phyloP scores from a whole-genome alignment of 352 stramenopile species.

The Phytophthora pini region DNA sequence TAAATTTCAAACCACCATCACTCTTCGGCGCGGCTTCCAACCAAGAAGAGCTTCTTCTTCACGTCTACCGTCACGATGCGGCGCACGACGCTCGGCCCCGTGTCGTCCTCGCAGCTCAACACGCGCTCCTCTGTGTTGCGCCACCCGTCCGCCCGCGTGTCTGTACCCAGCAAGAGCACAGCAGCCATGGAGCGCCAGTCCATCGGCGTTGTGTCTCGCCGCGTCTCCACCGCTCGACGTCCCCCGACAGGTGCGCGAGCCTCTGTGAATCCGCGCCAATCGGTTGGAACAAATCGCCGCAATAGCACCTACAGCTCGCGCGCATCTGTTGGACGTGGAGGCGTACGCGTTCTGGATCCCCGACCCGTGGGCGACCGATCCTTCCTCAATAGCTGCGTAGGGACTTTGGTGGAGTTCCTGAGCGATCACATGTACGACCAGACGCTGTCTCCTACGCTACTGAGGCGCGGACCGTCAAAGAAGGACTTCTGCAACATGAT shows the following conservation, averaged over 20 bases:
- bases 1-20: slow-evolving; percentile 25
- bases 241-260: slow-evolving; percentile 40
- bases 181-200: slow-evolving; percentile 59
- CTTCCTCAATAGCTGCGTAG: slow-evolving; percentile 93
- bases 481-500: slow-evolving; percentile 99
- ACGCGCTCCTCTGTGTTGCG: slow-evolving; percentile 48
- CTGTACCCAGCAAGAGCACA: slow-evolving; percentile 51
- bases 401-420: slow-evolving; percentile 95
- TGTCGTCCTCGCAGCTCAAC: slow-evolving; percentile 89
- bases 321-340: slow-evolving; percentile 48
- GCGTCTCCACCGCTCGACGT: slow-evolving; percentile 34
- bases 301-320: slow-evolving; percentile 73
- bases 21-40: background rate
- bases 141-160: slow-evolving; percentile 56
- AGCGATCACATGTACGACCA: slow-evolving; percentile 92
- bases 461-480: slow-evolving; percentile 93
- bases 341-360: slow-evolving; percentile 71
- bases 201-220: slow-evolving; percentile 51
- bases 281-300: slow-evolving; percentile 49
- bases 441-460: slow-evolving; percentile 89
- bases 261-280: slow-evolving; percentile 60
- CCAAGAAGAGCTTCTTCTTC: background rate
- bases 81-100: slow-evolving; percentile 84
- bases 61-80: slow-evolving; percentile 48
- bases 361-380: slow-evolving; percentile 90